Evolutionary conservation across 164 flowering plant genomes (phyloP).

Genomic region (Paratinospora sagittata): DNA sequence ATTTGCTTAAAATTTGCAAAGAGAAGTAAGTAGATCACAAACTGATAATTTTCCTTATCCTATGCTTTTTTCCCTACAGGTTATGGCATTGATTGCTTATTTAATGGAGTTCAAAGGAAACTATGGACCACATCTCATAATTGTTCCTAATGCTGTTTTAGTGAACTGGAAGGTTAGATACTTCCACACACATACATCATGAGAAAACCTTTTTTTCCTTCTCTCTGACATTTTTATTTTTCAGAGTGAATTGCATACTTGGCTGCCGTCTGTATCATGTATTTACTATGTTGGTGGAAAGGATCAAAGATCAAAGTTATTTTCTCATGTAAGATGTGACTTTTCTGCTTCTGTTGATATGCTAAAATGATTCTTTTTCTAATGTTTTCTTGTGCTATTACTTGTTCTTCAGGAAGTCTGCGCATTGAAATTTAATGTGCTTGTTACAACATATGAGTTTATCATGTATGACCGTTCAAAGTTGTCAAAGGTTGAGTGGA

Average conservation of each 20-base stretch:
- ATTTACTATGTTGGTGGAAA: slow-evolving; percentile 92
- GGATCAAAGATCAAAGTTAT: slow-evolving; percentile 86
- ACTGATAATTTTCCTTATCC: not conserved
- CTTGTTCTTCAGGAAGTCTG: slow-evolving; percentile 63
- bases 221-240: slow-evolving; percentile 13
- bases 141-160: slow-evolving; percentile 98
- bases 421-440: slow-evolving; percentile 94
- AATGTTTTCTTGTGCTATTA: slow-evolving; percentile 10
- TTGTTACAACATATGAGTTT: slow-evolving; percentile 97
- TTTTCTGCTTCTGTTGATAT: not conserved
- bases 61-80: slow-evolving; percentile 43
- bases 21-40: not conserved
- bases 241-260: slow-evolving; percentile 91
- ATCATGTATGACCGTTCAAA: slow-evolving; percentile 95
- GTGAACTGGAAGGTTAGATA: slow-evolving; percentile 94
- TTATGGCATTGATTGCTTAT: slow-evolving; percentile 97
- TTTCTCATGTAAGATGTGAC: slow-evolving; percentile 68
- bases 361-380: not conserved
- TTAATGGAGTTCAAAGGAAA: slow-evolving; percentile 98
- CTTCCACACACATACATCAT: not conserved
- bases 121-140: slow-evolving; percentile 98
- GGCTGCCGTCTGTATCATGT: slow-evolving; percentile 94
- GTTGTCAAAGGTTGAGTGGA: slow-evolving; percentile 96
- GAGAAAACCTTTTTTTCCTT: not conserved
- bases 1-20: not conserved